phyloP scores from a whole-genome alignment of 2,329 filamentous ascomycete species.

The Cordyceps tenuipes region DNA sequence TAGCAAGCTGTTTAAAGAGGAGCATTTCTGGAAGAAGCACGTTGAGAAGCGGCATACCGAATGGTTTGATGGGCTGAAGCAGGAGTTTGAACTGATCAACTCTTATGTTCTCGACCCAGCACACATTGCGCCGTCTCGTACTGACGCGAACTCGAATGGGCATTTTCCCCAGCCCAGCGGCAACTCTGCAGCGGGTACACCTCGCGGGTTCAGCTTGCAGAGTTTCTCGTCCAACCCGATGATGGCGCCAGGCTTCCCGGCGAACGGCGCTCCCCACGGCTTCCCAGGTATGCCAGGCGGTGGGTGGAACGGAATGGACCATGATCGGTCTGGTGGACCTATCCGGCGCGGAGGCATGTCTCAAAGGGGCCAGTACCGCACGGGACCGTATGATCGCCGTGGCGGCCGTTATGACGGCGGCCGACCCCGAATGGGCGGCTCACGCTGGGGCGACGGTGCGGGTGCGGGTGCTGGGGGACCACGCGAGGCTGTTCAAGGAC shows the following conservation, averaged over 20 bases:
- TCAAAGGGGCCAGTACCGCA: constrained; percentile 46
- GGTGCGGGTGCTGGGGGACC: constrained; percentile 73
- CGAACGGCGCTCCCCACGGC: constrained; percentile 43
- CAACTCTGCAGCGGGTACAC: constrained; percentile 72
- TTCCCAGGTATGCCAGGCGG: constrained; percentile 43
- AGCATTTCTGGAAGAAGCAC: constrained; percentile 96
- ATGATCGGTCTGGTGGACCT: constrained; percentile 56
- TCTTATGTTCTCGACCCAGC: constrained; percentile 89
- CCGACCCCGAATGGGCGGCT: constrained; percentile 41
- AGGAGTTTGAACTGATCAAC: constrained; percentile 88
- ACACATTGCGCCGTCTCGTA: constrained; percentile 86
- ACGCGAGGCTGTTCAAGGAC: constrained; percentile 82
- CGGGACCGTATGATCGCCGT: constrained; percentile 68
- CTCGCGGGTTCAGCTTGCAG: constrained; percentile 81
- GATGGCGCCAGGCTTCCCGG: constrained; percentile 53
- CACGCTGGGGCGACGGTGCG: constrained; percentile 67
- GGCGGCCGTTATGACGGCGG: constrained; percentile 46
- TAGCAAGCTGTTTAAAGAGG: constrained; percentile 93
- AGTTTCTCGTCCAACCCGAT: constrained; percentile 56
- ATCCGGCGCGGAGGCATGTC: constrained; percentile 57
- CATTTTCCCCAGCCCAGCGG: constrained; percentile 80
- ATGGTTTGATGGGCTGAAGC: constrained; percentile 71
- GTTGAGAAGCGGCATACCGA: constrained; percentile 91
- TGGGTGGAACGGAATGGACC: constrained; percentile 43
- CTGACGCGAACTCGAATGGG: constrained; percentile 90